Evolutionary conservation across 208 protist genomes (phyloP), one percentile per base, ranked within the genome.

Genomic region (Jaenimonas drosophilae): DNA sequence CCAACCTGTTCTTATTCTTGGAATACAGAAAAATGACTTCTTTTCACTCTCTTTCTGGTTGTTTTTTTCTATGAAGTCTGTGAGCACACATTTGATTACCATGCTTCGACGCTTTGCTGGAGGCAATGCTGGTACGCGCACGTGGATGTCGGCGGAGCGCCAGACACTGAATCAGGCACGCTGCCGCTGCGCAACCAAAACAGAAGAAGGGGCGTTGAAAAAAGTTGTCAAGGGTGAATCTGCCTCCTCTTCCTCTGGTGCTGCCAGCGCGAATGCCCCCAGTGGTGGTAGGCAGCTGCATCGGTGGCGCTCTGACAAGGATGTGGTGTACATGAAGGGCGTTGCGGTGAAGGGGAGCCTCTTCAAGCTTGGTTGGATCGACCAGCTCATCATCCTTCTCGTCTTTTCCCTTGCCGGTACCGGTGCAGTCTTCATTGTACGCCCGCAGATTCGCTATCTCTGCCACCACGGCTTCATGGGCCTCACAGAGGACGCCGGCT

Each of bases 401-500:
- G 70, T 88, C 30, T 91, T 91, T 50, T 84, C 82, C 3, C 56
- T 91, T 20, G 76, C 82, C 4, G 82, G 82, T 32, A 68, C 58
- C 3, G 68, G 54, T 16, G 74, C 82, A 0, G 78, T 86, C 4
- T 68, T 71, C 44, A 40, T 88, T 27, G 78, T 91, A 21, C 70
- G 76, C 0, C 82, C 82, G 20, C 51, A 83, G 36, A 87, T 91
- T 36, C 75, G 66, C 24, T 69, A 76, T 40, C 64, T 85, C 21
- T 74, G 71, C 40, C 53, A 70, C 43, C 59, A 88, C 47, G 77
- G 78, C 21, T 91, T 91, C 39, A 59, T 91, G 9, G 82, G 82
- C 0, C 63, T 91, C 20, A 72, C 77, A 1, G 72, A 80, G 21
- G 62, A 88, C 28, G 68, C 72, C 5, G 62, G 82, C 0, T 91